phyloP scores from a whole-genome alignment of 2,329 filamentous ascomycete species.

The Fusarium sp. region DNA sequence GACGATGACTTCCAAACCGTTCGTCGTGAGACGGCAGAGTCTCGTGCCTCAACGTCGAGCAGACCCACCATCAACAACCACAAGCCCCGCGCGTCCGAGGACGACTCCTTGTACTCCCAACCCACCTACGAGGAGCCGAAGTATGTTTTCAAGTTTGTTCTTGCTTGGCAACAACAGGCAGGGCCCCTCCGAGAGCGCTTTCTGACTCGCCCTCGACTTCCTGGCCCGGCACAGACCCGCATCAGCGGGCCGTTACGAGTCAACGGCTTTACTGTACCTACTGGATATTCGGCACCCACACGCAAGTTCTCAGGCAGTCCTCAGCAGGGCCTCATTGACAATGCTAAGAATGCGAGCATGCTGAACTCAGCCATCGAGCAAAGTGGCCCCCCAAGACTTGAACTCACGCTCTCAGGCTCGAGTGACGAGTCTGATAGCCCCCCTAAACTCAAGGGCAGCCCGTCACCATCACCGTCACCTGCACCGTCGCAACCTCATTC shows the following conservation, averaged over 20 bases:
- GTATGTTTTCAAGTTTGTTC: slow-evolving; percentile 79
- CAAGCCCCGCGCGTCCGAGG: slow-evolving; percentile 57
- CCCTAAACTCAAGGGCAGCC: slow-evolving; percentile 13
- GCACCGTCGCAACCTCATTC: background rate
- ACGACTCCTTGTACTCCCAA: slow-evolving; percentile 65
- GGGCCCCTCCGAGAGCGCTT: slow-evolving; percentile 69
- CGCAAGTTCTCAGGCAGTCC: slow-evolving; percentile 61
- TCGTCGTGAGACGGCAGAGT: slow-evolving; percentile 62
- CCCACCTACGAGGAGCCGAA: slow-evolving; percentile 66
- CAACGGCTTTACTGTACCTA: slow-evolving; percentile 53
- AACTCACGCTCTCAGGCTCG: slow-evolving; percentile 40
- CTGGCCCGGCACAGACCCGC: slow-evolving; percentile 74
- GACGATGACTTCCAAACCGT: slow-evolving; percentile 63
- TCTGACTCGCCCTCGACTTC: slow-evolving; percentile 75
- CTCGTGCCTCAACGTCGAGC: slow-evolving; percentile 49
- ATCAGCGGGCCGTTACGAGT: slow-evolving; percentile 58
- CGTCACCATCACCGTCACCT: slow-evolving; percentile 13
- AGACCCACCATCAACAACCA: slow-evolving; percentile 50
- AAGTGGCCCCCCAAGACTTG: slow-evolving; percentile 21
- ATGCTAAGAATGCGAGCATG: slow-evolving; percentile 62
- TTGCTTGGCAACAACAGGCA: slow-evolving; percentile 71
- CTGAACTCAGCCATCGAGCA: slow-evolving; percentile 49
- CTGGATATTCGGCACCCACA: slow-evolving; percentile 56
- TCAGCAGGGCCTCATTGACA: slow-evolving; percentile 60
- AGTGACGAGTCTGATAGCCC: slow-evolving; percentile 27